Conservation (phyloP, 2,329 filamentous ascomycete species). For the Ascocoryne sarcoides region DNA sequence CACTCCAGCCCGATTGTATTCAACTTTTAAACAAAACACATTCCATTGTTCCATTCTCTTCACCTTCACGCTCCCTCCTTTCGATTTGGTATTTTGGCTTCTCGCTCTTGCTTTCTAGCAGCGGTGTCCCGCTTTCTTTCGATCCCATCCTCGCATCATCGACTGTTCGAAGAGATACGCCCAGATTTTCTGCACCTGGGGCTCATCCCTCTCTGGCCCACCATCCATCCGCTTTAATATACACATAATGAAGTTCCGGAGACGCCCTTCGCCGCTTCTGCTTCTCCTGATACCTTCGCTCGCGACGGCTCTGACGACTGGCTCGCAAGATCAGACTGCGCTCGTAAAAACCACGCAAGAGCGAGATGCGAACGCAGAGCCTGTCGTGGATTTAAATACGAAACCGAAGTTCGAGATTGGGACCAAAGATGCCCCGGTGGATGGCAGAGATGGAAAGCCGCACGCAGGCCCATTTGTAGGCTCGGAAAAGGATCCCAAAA, state of each 20-base stretch:
- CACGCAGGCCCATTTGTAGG: conserved; percentile 77
- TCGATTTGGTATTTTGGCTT: neutral
- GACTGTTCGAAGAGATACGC: too few species aligned
- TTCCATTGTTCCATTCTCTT: too few species aligned
- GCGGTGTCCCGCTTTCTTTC: neutral
- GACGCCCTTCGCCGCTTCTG: conserved; percentile 44
- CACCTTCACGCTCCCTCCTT: neutral
- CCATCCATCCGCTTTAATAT: too few species aligned
- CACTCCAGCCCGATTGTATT: neutral
- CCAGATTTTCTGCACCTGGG: too few species aligned
- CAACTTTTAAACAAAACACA: neutral
- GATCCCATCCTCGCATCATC: too few species aligned
- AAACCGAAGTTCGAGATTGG: conserved; percentile 34
- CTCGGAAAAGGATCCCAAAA: conserved; percentile 40
- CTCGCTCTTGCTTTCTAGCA: neutral
- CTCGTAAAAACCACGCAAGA: conserved; percentile 17
- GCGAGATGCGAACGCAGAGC: conserved; percentile 15
- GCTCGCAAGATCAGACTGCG: conserved; percentile 18
- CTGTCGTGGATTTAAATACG: conserved; percentile 20
- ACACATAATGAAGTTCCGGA: conserved; percentile 48
- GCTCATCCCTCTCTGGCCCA: too few species aligned
- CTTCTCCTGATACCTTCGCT: conserved; percentile 52
- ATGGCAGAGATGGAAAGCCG: conserved; percentile 88
- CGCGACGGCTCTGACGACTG: conserved; percentile 34
- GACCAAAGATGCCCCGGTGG: conserved; percentile 78